These are phyloP conservation scores for Penicillium sclerotigenum DNA, from an alignment of 2,329 filamentous ascomycete species.

Conservation along the genomic window DNA sequence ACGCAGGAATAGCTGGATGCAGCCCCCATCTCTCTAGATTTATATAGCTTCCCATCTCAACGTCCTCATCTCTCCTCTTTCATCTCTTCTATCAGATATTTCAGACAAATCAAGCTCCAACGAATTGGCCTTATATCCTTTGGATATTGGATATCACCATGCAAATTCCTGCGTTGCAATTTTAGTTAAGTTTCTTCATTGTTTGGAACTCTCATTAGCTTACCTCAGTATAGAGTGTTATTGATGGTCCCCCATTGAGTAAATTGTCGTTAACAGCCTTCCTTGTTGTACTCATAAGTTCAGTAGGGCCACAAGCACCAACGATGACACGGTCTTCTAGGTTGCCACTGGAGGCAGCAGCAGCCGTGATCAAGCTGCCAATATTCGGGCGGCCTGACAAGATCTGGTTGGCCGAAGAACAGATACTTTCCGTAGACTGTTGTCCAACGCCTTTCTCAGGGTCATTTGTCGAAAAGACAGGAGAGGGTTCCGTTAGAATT, in stretches of 20 bases:
- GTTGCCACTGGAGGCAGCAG: background rate
- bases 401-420: background rate
- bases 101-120: background rate
- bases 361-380: background rate
- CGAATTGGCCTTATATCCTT: background rate
- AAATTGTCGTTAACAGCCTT: background rate
- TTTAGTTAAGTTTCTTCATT: background rate
- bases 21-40: background rate
- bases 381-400: background rate
- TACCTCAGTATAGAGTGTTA: slow-evolving; percentile 3
- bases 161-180: background rate
- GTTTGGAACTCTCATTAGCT: background rate
- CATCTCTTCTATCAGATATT: background rate
- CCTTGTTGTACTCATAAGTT: background rate
- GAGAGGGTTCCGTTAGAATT: background rate
- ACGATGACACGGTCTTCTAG: background rate
- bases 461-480: background rate
- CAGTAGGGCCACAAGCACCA: background rate
- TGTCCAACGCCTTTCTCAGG: background rate
- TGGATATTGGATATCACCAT: background rate
- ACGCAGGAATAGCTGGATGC: background rate
- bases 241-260: background rate
- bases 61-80: no score
- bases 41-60: background rate
- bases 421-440: background rate